phyloP scores from a whole-genome alignment of 2,329 filamentous ascomycete species.

The Blumeriella jaapii region DNA sequence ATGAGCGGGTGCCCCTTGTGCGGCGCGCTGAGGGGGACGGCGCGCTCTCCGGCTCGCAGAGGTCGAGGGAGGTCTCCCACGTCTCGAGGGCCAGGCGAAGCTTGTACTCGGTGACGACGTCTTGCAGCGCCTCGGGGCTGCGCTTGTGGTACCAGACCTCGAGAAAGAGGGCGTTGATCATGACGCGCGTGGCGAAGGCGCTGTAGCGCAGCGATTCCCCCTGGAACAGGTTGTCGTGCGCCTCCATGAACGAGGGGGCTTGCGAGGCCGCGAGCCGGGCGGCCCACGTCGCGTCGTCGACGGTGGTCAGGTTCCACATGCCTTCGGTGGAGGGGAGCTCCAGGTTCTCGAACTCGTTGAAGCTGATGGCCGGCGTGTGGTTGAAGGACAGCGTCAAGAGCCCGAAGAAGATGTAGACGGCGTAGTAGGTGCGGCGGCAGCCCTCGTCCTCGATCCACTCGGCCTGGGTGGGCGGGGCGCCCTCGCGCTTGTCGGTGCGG shows the following conservation, averaged over 20 bases:
- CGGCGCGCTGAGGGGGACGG: constrained; percentile 84
- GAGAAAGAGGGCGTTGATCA: constrained; percentile 97
- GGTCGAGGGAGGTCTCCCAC: constrained; percentile 94
- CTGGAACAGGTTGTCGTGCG: constrained; percentile 91
- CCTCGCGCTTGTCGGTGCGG: constrained; percentile 76
- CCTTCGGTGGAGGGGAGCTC: constrained; percentile 89
- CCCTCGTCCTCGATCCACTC: constrained; percentile 98
- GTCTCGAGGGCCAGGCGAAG: constrained; percentile 89
- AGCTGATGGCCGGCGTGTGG: constrained; percentile 93
- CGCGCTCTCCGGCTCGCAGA: constrained; percentile 84
- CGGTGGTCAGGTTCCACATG: constrained; percentile 75
- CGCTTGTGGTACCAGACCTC: constrained; percentile 99
- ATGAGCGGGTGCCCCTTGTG: constrained; percentile 94
- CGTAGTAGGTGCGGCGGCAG: constrained; percentile 92
- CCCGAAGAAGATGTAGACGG: constrained; percentile 98
- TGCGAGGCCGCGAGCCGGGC: constrained; percentile 62
- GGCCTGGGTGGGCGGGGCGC: constrained; percentile 60
- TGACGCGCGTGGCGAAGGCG: constrained; percentile 90
- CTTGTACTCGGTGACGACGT: constrained; percentile 97
- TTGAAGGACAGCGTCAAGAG: constrained; percentile 93
- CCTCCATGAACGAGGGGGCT: constrained; percentile 79
- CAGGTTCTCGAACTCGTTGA: constrained; percentile 93
- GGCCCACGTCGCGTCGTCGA: constrained; percentile 73
- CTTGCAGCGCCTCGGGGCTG: constrained; percentile 91
- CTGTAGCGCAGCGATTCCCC: constrained; percentile 86